phyloP scores from a whole-genome alignment of 352 stramenopile species.

The Pythium insidiosum region DNA sequence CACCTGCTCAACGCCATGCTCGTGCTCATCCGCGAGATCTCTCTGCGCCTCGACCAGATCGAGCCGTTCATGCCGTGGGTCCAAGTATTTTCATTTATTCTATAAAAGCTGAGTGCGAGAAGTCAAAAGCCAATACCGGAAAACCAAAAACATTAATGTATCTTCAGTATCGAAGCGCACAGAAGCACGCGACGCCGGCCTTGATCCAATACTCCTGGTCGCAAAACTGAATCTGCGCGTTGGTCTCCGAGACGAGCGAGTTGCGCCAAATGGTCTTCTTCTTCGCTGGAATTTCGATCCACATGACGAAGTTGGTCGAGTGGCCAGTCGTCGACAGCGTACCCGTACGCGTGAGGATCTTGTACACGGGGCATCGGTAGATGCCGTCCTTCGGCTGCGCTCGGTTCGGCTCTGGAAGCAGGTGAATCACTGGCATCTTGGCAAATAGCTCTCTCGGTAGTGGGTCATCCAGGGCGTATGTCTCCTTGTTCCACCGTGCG shows the following conservation, averaged over 20 bases:
- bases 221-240: conserved; percentile 49
- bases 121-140: neutral
- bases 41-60: conserved; percentile 42
- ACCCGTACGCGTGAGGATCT: conserved; percentile 82
- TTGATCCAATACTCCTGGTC: conserved; percentile 71
- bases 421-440: conserved; percentile 71
- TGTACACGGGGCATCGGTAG: conserved; percentile 88
- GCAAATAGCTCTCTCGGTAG: conserved; percentile 38
- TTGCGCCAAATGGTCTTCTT: conserved; percentile 55
- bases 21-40: conserved; percentile 60
- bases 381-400: conserved; percentile 39
- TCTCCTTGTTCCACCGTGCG: conserved; percentile 77
- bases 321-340: conserved; percentile 94
- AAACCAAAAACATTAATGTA: conserved; percentile 10
- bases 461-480: conserved; percentile 32
- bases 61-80: conserved; percentile 48
- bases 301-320: conserved; percentile 97
- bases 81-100: conserved; percentile 43
- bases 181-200: conserved; percentile 80
- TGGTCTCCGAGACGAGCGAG: conserved; percentile 66
- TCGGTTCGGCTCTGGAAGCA: conserved; percentile 64
- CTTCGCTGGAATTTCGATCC: conserved; percentile 91
- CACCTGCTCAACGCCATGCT: conserved; percentile 50
- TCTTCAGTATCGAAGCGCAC: conserved; percentile 61
- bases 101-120: no score